These are phyloP conservation scores for Paraconiothyrium brasiliense DNA, from an alignment of 2,329 filamentous ascomycete species.

Conservation along the genomic window DNA sequence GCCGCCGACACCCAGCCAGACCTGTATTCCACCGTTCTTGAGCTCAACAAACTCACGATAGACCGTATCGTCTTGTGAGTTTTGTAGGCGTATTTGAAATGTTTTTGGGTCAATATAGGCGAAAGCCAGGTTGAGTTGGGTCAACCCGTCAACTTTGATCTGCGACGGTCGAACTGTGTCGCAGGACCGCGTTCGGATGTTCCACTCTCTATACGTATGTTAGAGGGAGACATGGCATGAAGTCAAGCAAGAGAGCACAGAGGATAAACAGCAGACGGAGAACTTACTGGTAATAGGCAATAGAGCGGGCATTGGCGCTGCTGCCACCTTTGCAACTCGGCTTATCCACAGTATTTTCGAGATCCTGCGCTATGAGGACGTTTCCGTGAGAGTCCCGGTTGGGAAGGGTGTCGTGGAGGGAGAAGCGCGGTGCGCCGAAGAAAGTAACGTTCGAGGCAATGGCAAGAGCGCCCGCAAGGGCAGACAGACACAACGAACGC, in stretches of 20 bases:
- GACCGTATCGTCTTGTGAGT: slow-evolving; percentile 27
- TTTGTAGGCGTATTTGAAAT: slow-evolving; percentile 33
- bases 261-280: neutral
- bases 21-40: slow-evolving; percentile 33
- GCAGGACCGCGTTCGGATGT: slow-evolving; percentile 31
- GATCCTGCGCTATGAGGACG: slow-evolving; percentile 18
- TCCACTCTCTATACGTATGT: slow-evolving; percentile 21
- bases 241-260: neutral
- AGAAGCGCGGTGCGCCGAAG: slow-evolving; percentile 9
- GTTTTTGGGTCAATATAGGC: slow-evolving; percentile 52
- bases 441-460: slow-evolving; percentile 10
- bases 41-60: slow-evolving; percentile 31
- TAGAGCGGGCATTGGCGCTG: slow-evolving; percentile 22
- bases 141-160: slow-evolving; percentile 35
- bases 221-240: neutral
- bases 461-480: slow-evolving; percentile 1
- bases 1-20: slow-evolving; percentile 54
- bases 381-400: slow-evolving; percentile 16
- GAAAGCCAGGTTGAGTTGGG: slow-evolving; percentile 50
- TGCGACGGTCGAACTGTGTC: slow-evolving; percentile 31
- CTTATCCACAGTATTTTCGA: slow-evolving; percentile 4
- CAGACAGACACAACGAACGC: neutral
- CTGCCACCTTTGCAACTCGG: slow-evolving; percentile 27
- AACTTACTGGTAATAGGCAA: slow-evolving; percentile 34
- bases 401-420: slow-evolving; percentile 12